phyloP scores from a whole-genome alignment of 805 yeast species.

The Komagataella phaffii region DNA sequence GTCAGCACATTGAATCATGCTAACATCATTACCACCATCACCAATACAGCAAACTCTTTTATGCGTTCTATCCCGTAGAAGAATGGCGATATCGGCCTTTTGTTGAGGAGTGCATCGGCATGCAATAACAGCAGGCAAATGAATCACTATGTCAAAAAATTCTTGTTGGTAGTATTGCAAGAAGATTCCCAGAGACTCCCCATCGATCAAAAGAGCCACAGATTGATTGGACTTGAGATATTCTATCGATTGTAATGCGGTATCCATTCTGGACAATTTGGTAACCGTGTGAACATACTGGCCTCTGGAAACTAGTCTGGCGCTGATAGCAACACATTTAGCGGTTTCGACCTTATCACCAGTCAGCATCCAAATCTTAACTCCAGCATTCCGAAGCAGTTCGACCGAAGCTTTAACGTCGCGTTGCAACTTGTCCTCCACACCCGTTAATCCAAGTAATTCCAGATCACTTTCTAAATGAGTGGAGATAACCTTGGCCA shows the following conservation, averaged over 20 bases:
- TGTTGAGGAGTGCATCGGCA: slow-evolving; percentile 99
- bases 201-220: slow-evolving; percentile 80
- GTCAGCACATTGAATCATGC: slow-evolving; percentile 98
- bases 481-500: slow-evolving; percentile 55
- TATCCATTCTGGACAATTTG: slow-evolving; percentile 42
- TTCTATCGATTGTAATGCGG: slow-evolving; percentile 68
- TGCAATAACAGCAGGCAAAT: slow-evolving; percentile 89
- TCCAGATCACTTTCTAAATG: slow-evolving; percentile 77
- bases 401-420: slow-evolving; percentile 91
- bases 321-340: slow-evolving; percentile 92
- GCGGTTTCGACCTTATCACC: slow-evolving; percentile 99
- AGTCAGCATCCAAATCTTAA: slow-evolving; percentile 97
- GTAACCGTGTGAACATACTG: slow-evolving; percentile 86
- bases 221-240: slow-evolving; percentile 49
- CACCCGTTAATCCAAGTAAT: slow-evolving; percentile 88
- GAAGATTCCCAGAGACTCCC: slow-evolving; percentile 71
- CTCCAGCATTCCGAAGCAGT: slow-evolving; percentile 86
- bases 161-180: slow-evolving; percentile 51
- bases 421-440: slow-evolving; percentile 85
- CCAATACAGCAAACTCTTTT: slow-evolving; percentile 96
- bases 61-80: slow-evolving; percentile 68
- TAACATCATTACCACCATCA: slow-evolving; percentile 98
- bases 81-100: slow-evolving; percentile 84
- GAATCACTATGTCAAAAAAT: slow-evolving; percentile 66
- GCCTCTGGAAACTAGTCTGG: slow-evolving; percentile 84